Evolutionary conservation across 129 eudicot species (phyloP).

Genomic region (Arctium lappa): DNA sequence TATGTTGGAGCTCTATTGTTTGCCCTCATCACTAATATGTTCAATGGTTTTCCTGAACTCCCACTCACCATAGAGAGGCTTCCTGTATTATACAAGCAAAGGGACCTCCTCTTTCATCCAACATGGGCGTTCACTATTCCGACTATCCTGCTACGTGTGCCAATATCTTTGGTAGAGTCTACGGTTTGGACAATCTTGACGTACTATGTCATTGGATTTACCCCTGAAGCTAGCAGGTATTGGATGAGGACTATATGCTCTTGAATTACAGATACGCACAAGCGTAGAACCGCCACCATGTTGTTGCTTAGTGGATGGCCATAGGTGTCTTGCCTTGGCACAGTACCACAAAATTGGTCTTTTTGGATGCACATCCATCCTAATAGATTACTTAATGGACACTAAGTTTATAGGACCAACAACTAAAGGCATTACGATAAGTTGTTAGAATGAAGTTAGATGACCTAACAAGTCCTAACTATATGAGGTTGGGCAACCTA

Average conservation of each 20-base stretch:
- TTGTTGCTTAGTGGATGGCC: background rate
- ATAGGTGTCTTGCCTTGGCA: background rate
- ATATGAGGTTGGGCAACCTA: background rate
- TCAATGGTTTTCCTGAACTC: conserved; percentile 34
- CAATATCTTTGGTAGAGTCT: conserved; percentile 34
- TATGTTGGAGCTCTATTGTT: conserved; percentile 40
- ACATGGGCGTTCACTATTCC: conserved; percentile 35
- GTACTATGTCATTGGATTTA: conserved; percentile 33
- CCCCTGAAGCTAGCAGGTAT: conserved; percentile 38
- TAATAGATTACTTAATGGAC: background rate
- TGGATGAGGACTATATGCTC: background rate
- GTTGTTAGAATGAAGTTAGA: too few relatives aligned
- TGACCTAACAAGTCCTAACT: too few relatives aligned
- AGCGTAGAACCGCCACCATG: background rate
- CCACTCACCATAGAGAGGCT: conserved; percentile 35
- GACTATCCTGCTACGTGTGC: conserved; percentile 34
- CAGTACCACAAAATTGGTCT: background rate
- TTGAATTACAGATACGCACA: background rate
- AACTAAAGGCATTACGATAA: background rate
- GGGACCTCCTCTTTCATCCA: conserved; percentile 32
- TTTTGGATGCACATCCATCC: background rate
- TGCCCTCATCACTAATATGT: conserved; percentile 31
- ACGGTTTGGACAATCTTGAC: conserved; percentile 34
- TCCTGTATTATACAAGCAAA: conserved; percentile 34
- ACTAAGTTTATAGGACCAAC: background rate